Evolutionary conservation across 805 yeast species (phyloP).

Genomic region (Barnettozyma wickerhamii): DNA sequence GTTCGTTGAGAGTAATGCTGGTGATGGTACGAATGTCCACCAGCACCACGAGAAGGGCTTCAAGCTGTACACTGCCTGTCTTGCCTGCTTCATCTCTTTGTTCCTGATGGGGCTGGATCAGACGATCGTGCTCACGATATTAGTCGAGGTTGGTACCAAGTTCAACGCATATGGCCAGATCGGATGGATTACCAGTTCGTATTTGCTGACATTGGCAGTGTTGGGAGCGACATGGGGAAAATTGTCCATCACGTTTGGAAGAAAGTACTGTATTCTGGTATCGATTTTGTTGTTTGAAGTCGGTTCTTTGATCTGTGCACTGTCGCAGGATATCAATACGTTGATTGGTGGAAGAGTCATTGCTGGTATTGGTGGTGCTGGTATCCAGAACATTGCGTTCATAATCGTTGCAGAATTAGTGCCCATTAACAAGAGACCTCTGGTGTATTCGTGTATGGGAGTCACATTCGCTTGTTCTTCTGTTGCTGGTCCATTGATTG

Average conservation of each 20-base stretch:
- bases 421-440: slow-evolving; percentile 24
- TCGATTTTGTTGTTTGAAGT: slow-evolving; percentile 42
- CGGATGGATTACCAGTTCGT: slow-evolving; percentile 57
- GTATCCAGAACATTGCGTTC: slow-evolving; percentile 52
- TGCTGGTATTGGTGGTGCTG: slow-evolving; percentile 71
- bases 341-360: slow-evolving; percentile 68
- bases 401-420: slow-evolving; percentile 45
- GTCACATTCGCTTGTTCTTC: slow-evolving; percentile 43
- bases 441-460: slow-evolving; percentile 21
- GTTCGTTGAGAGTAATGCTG: slow-evolving; percentile 18
- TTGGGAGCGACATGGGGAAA: slow-evolving; percentile 53
- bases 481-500: slow-evolving; percentile 59
- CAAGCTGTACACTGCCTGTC: slow-evolving; percentile 7
- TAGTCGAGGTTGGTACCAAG: slow-evolving; percentile 43
- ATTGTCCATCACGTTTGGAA: slow-evolving; percentile 49
- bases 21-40: slow-evolving; percentile 22
- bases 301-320: slow-evolving; percentile 59
- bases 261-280: slow-evolving; percentile 23
- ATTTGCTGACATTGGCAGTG: slow-evolving; percentile 46
- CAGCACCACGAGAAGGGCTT: slow-evolving; percentile 16
- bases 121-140: slow-evolving; percentile 48
- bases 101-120: slow-evolving; percentile 47
- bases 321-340: slow-evolving; percentile 50
- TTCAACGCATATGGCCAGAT: slow-evolving; percentile 46
- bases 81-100: slow-evolving; percentile 20